These are phyloP conservation scores for Psilocybe azurescens DNA, from an alignment of 768 basidiomycete species.

Conservation along the genomic window DNA sequence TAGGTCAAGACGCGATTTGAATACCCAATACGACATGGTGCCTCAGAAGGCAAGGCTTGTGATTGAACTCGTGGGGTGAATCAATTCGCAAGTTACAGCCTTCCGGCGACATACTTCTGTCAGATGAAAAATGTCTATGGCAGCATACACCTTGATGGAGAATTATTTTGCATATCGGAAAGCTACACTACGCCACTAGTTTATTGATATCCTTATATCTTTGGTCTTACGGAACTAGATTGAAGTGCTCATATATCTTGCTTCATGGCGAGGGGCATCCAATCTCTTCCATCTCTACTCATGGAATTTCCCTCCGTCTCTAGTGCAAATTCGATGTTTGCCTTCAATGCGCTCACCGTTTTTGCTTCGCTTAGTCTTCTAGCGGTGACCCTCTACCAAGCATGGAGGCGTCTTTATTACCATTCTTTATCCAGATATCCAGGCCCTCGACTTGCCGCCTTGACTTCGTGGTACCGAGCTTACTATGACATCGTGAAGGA, in stretches of 20 bases:
- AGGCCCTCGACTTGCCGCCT: constrained; percentile 38
- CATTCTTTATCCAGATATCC: constrained; percentile 37
- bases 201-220: background rate
- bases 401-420: constrained; percentile 8
- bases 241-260: background rate
- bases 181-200: background rate
- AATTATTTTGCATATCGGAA: background rate
- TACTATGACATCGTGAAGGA: constrained; percentile 41
- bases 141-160: background rate
- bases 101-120: background rate
- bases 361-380: constrained; percentile 10
- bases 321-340: background rate
- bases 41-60: background rate
- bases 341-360: background rate
- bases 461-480: constrained; percentile 37
- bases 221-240: background rate
- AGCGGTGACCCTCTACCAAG: constrained; percentile 3
- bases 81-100: background rate
- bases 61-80: background rate
- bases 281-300: background rate
- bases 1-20: too few species aligned
- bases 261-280: background rate
- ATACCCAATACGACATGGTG: background rate
- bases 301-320: background rate
- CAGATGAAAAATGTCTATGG: background rate